Percentiles rank a stretch among this genome's conserved stretches.
Evolutionary conservation across 75 land plant genomes (phyloP).

Genomic region (Adiantum capillusveneris): DNA sequence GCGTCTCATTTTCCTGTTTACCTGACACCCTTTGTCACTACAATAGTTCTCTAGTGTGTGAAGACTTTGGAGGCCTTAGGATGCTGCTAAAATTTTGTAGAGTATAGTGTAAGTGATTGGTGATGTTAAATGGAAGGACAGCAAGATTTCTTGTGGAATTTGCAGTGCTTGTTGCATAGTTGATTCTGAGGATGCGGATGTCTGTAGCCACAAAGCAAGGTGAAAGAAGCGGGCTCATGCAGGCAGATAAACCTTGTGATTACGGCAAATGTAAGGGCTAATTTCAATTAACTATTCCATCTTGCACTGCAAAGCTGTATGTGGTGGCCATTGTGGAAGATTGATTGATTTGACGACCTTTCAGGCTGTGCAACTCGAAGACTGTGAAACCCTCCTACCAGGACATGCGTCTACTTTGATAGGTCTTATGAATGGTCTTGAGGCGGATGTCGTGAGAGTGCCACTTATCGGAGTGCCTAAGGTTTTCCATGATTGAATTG

Average conservation of each 20-base stretch:
- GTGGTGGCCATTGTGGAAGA: too few species aligned
- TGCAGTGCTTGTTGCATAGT: slow-evolving; percentile 3
- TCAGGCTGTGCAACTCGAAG: slow-evolving; percentile 31
- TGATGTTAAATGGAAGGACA: too few species aligned
- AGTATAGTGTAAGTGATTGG: too few species aligned
- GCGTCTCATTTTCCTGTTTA: too few species aligned
- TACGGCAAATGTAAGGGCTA: slow-evolving; percentile 34
- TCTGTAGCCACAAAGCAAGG: slow-evolving; percentile 34
- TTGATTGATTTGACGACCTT: too few species aligned
- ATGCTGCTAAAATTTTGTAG: too few species aligned
- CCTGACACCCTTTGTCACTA: too few species aligned
- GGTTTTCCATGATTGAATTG: slow-evolving; percentile 8
- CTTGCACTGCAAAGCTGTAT: too few species aligned
- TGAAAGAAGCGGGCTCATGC: slow-evolving; percentile 22
- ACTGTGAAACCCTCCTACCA: slow-evolving; percentile 25
- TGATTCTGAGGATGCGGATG: slow-evolving; percentile 25
- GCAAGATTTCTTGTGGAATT: too few species aligned
- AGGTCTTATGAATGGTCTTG: slow-evolving; percentile 34
- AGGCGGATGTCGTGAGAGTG: slow-evolving; percentile 40
- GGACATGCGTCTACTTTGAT: slow-evolving; percentile 33
- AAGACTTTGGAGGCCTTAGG: too few species aligned
- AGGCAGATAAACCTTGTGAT: slow-evolving; percentile 18
- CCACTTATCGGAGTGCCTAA: slow-evolving; percentile 43
- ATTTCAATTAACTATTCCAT: too few species aligned
- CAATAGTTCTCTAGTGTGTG: too few species aligned